Evolutionary conservation across 768 basidiomycete species (phyloP).

Genomic region (Trametes cinnabarina): DNA sequence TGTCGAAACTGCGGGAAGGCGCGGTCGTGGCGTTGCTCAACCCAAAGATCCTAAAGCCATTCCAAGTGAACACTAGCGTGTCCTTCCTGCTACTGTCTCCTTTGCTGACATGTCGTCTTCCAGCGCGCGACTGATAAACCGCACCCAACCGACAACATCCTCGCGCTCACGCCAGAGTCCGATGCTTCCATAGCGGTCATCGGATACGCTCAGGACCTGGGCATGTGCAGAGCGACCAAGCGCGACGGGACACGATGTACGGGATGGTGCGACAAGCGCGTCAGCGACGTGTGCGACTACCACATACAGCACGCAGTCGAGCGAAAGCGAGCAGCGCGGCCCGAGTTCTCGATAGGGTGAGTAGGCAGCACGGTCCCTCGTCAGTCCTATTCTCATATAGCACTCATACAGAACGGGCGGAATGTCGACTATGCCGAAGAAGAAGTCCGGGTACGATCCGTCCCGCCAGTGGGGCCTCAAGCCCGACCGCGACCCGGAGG

Average conservation of each 20-base stretch:
- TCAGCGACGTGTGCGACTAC: conserved; percentile 86
- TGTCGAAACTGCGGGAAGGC: conserved; percentile 84
- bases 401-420: conserved; percentile 61
- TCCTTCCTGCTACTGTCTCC: neutral
- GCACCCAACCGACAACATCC: conserved; percentile 76
- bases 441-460: conserved; percentile 62
- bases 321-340: conserved; percentile 65
- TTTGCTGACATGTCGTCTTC: neutral
- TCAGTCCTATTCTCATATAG: neutral
- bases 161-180: conserved; percentile 85
- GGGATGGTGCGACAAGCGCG: conserved; percentile 88
- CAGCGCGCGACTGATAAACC: conserved; percentile 55
- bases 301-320: conserved; percentile 84
- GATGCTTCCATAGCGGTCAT: conserved; percentile 79
- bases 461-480: conserved; percentile 73
- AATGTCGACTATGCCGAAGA: conserved; percentile 52
- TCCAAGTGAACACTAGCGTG: conserved; percentile 78
- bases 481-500: conserved; percentile 42
- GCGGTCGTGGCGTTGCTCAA: conserved; percentile 90
- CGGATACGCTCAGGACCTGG: conserved; percentile 83
- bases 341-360: conserved; percentile 86
- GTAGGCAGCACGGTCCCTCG: conserved; percentile 22
- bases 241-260: conserved; percentile 80
- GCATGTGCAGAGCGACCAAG: conserved; percentile 75
- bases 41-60: conserved; percentile 82